Evolutionary conservation across 129 eudicot species (phyloP), one percentile per base, ranked within the genome.

Genomic region (Arctium lappa): DNA sequence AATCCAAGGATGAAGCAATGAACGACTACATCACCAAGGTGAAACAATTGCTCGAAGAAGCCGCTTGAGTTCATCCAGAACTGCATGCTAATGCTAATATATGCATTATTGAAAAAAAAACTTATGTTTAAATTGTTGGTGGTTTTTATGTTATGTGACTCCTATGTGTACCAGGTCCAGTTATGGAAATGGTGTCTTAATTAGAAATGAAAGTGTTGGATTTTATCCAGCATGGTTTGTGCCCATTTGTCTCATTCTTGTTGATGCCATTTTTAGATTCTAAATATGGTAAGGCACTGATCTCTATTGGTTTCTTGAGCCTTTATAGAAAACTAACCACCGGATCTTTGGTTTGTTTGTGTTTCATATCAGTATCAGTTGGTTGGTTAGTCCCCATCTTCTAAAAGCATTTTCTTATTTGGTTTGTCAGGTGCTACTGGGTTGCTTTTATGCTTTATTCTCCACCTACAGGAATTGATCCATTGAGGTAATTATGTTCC

Each of bases 11-110:
- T 46, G 97, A 89, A 60, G 98, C 99, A 3, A 96, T 90, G 99
- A 81, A 63, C 80, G 98, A 96, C 75, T 96, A 93, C 83, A 93
- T 96, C 93, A 96, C 97, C 71, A 96, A 93, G 93, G 98, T 90
- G 86, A 96, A 93, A 79, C 98, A 93, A 86, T 81, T 96, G 91
- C 86, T 88, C 56, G 98, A 95, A 86, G 93, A 83, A 78, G n/a
- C n/a, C n/a, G 91, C 87, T 44, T 75, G 32, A 75, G 66, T 44
- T 75, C 36, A 22, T 29, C 8, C 29, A 60, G 68, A 60, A 60
- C 68, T 60, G 29, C 68, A 60, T 60, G 68, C 68, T 60, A 60
- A 69, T 27, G 4, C 34, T 74, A 39, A 76, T 75, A 76, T 74
- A 77, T 68, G 82, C 72, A 2, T 71, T 12, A 69, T 77, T 18